Evolutionary conservation across 2,329 filamentous ascomycete genomes (phyloP).

Genomic region (Geosmithia morbida): DNA sequence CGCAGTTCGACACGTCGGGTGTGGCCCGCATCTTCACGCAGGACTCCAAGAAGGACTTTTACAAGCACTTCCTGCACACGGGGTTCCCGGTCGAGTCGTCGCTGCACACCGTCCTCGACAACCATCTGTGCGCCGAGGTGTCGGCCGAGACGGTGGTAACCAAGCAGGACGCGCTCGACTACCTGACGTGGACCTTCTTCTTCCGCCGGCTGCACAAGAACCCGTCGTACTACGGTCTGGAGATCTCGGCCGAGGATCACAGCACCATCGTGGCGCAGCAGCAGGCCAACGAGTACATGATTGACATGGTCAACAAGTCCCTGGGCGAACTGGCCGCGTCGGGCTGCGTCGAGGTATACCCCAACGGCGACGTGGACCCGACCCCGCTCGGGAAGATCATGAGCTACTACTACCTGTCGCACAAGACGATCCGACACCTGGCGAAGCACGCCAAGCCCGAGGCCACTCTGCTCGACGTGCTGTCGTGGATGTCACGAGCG

Average conservation of each 20-base stretch:
- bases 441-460: conserved; percentile 60
- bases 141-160: conserved; percentile 85
- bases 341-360: conserved; percentile 67
- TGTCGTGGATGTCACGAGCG: conserved; percentile 86
- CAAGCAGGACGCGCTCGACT: conserved; percentile 95
- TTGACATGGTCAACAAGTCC: conserved; percentile 79
- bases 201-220: conserved; percentile 96
- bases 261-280: conserved; percentile 76
- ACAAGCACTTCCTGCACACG: conserved; percentile 97
- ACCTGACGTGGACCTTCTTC: conserved; percentile 99
- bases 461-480: conserved; percentile 65
- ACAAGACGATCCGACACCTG: conserved; percentile 83
- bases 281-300: conserved; percentile 86
- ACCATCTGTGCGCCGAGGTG: conserved; percentile 90
- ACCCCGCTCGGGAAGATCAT: conserved; percentile 95
- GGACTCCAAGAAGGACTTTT: conserved; percentile 95
- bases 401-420: conserved; percentile 97
- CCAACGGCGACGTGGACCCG: conserved; percentile 78
- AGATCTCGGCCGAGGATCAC: conserved; percentile 86
- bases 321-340: conserved; percentile 71
- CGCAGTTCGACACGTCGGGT: conserved; percentile 91
- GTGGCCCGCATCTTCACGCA: conserved; percentile 97
- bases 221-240: conserved; percentile 90
- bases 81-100: conserved; percentile 97
- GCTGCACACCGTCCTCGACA: conserved; percentile 89